These are phyloP conservation scores for Collybia nuda DNA, from an alignment of 768 basidiomycete species.

Conservation along the genomic window DNA sequence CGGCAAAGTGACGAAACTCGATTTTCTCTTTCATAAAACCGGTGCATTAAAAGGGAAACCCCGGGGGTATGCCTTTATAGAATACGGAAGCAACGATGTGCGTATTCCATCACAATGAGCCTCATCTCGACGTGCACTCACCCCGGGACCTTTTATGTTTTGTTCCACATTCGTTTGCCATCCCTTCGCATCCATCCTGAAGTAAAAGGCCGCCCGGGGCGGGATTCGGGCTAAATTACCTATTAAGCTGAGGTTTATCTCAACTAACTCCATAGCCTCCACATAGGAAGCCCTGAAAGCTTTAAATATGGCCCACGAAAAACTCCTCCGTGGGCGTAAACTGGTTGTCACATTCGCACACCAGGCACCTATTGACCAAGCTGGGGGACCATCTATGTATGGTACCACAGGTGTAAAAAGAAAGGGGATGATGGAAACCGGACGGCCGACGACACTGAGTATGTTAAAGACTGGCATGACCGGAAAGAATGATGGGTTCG, in stretches of 20 bases:
- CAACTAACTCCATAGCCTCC: conserved; percentile 1
- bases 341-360: conserved; percentile 91
- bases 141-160: conserved; percentile 42
- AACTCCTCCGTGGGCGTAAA: conserved; percentile 83
- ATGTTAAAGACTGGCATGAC: conserved; percentile 73
- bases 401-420: conserved; percentile 26
- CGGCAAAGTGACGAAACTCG: conserved; percentile 90
- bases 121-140: conserved; percentile 33
- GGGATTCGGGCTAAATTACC: conserved; percentile 1
- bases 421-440: conserved; percentile 52
- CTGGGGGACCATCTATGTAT: conserved; percentile 9
- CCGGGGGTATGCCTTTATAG: conserved; percentile 92
- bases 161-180: conserved; percentile 8
- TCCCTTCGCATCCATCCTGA: conserved; percentile 7
- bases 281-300: conserved; percentile 86
- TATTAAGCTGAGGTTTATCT: conserved; percentile 1
- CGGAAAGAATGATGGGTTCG: conserved; percentile 53
- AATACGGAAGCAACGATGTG: conserved; percentile 80
- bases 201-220: conserved; percentile 18
- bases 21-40: conserved; percentile 94
- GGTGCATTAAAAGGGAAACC: conserved; percentile 90
- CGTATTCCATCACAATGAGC: conserved; percentile 33
- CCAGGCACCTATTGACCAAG: conserved; percentile 62
- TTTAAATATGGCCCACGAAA: conserved; percentile 69
- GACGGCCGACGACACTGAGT: conserved; percentile 83